These are phyloP conservation scores for Clonostachys byssicola DNA, from an alignment of 2,329 filamentous ascomycete species.

Conservation along the genomic window DNA sequence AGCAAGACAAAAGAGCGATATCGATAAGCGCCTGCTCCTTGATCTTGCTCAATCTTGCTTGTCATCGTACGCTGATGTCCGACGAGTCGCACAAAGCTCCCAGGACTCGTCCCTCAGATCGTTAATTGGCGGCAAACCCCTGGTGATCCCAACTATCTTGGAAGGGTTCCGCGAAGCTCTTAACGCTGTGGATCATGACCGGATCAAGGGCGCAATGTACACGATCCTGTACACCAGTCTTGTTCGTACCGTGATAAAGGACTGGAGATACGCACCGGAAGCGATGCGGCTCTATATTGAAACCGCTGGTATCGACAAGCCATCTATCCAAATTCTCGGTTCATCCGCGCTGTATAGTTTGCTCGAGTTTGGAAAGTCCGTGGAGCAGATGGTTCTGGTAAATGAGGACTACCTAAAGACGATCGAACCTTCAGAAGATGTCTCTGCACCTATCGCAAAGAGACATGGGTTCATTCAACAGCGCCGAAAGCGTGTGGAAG, in stretches of 20 bases:
- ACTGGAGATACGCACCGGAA: slow-evolving; percentile 94
- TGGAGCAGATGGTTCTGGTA: slow-evolving; percentile 82
- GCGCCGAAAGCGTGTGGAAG: slow-evolving; percentile 74
- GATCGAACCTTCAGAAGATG: slow-evolving; percentile 67
- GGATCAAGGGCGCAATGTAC: slow-evolving; percentile 93
- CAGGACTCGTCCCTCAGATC: slow-evolving; percentile 92
- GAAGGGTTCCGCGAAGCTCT: slow-evolving; percentile 75
- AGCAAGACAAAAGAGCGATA: slow-evolving; percentile 80
- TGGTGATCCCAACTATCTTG: slow-evolving; percentile 87
- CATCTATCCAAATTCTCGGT: slow-evolving; percentile 88
- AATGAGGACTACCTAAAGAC: slow-evolving; percentile 66
- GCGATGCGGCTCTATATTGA: slow-evolving; percentile 87
- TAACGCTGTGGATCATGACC: slow-evolving; percentile 75
- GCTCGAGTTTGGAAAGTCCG: slow-evolving; percentile 85
- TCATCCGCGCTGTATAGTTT: slow-evolving; percentile 78
- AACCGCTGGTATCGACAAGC: slow-evolving; percentile 85
- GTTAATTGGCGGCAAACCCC: slow-evolving; percentile 78
- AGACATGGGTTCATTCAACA: slow-evolving; percentile 69
- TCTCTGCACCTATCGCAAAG: slow-evolving; percentile 50
- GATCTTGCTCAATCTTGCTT: slow-evolving; percentile 88
- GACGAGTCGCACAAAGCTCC: slow-evolving; percentile 87
- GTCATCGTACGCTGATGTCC: slow-evolving; percentile 90
- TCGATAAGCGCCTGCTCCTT: slow-evolving; percentile 80
- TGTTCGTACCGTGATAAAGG: slow-evolving; percentile 79
- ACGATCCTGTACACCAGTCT: slow-evolving; percentile 85